Evolutionary conservation across 2,329 filamentous ascomycete species (phyloP).

Genomic region (Akanthomyces dipterigenus): DNA sequence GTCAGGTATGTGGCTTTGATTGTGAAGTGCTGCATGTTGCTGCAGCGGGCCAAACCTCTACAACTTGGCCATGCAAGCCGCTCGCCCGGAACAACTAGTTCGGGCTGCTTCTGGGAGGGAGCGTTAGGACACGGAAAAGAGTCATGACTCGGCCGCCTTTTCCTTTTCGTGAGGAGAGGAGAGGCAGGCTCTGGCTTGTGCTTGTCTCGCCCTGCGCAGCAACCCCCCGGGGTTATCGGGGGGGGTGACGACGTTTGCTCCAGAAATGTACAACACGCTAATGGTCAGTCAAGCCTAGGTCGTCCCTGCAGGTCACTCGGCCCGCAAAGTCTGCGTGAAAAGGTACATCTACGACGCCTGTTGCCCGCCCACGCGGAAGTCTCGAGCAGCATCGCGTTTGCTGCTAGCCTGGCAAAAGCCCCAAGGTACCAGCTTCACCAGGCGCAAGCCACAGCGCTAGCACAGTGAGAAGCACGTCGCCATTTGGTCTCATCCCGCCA

Average conservation of each 20-base stretch:
- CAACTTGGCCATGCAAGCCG: no score
- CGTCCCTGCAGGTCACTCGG: constrained; percentile 3
- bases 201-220: not conserved
- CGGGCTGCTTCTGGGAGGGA: not conserved
- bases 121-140: no score
- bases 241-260: not conserved
- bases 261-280: constrained; percentile 14
- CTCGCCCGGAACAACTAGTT: not conserved
- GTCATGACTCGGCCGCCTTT: no score
- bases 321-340: not conserved
- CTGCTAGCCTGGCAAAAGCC: not conserved
- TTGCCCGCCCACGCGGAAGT: not conserved
- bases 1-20: not conserved
- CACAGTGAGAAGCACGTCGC: constrained; percentile 7
- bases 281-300: constrained; percentile 5
- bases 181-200: not conserved
- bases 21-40: not conserved
- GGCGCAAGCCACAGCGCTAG: not conserved
- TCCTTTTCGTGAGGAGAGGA: no score
- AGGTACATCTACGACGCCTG: constrained; percentile 11
- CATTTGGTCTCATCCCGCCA: not conserved
- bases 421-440: constrained; percentile 1
- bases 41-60: no score
- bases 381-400: not conserved
- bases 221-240: no score